Percentiles rank a stretch among this genome's conserved stretches.
Evolutionary conservation across 2,329 filamentous ascomycete species (phyloP).

Genomic region (Endothia cerciana): DNA sequence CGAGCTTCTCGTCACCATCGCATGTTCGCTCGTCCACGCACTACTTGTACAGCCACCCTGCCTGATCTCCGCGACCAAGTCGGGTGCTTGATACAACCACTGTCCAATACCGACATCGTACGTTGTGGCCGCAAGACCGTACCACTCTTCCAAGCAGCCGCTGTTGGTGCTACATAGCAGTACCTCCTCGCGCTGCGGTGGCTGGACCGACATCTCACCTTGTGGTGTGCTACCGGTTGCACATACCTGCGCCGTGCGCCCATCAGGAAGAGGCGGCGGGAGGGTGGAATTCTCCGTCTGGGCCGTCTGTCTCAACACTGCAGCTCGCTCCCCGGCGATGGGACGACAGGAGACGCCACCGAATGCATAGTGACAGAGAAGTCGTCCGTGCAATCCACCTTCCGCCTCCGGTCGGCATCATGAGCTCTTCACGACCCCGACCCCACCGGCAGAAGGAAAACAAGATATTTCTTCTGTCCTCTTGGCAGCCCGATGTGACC

Average conservation of each 20-base stretch:
- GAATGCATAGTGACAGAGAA: not conserved
- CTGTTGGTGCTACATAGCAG: not conserved
- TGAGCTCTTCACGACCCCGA: not conserved
- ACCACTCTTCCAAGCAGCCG: not conserved
- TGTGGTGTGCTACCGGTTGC: not conserved
- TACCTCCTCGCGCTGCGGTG: not conserved
- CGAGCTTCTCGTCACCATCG: not conserved
- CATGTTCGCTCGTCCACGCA: not conserved
- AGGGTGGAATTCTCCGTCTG: conserved; percentile 10
- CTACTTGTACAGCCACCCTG: not conserved
- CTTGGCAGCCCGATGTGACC: not conserved
- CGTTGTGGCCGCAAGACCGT: not conserved
- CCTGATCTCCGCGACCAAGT: not conserved
- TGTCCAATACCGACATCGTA: not conserved
- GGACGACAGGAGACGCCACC: conserved; percentile 6
- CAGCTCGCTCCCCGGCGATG: not conserved
- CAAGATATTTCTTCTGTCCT: not conserved
- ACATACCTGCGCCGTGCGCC: conserved; percentile 4
- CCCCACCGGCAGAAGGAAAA: not conserved
- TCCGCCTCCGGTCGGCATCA: not conserved
- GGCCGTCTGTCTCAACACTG: conserved; percentile 11
- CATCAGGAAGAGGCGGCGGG: conserved; percentile 11
- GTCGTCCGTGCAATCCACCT: not conserved
- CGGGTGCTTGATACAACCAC: not conserved
- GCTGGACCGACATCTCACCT: not conserved